Evolutionary conservation across 176 grass and related monocot species (phyloP).

Genomic region (Chrysopogon serrulatus): DNA sequence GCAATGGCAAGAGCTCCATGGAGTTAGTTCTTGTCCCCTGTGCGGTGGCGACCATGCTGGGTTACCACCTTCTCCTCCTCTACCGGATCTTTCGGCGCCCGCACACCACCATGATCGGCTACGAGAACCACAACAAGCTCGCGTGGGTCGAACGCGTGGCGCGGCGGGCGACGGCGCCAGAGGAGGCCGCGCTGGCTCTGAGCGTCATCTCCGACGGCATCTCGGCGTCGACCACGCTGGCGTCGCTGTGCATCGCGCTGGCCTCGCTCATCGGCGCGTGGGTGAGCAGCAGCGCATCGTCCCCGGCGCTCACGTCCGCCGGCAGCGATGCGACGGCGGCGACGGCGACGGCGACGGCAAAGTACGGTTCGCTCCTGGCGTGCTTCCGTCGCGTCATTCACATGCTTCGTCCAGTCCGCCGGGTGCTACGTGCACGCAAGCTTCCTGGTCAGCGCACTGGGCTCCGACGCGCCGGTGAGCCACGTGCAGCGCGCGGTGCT

Average conservation of each 20-base stretch:
- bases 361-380: conserved; percentile 56
- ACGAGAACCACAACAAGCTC: conserved; percentile 78
- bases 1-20: conserved; percentile 49
- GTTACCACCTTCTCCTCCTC: conserved; percentile 71
- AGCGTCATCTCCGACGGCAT: conserved; percentile 63
- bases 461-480: conserved; percentile 60
- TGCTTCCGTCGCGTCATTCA: conserved; percentile 84
- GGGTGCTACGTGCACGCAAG: conserved; percentile 73
- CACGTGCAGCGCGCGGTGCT: conserved; percentile 61
- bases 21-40: conserved; percentile 65
- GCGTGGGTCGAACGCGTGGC: conserved; percentile 62
- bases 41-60: conserved; percentile 53
- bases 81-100: conserved; percentile 51
- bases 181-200: conserved; percentile 50
- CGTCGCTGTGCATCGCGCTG: conserved; percentile 79
- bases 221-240: conserved; percentile 76
- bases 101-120: conserved; percentile 62
- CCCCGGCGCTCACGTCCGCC: conserved; percentile 22
- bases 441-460: conserved; percentile 69
- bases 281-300: conserved; percentile 55
- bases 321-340: conserved; percentile 28
- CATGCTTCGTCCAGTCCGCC: conserved; percentile 86
- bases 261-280: conserved; percentile 77
- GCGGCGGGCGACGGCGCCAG: conserved; percentile 33
- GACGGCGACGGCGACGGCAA: conserved; percentile 36